Evolutionary conservation across 2,329 filamentous ascomycete genomes (phyloP), one percentile per base, ranked within the genome.

Genomic region (Exophiala sp.): DNA sequence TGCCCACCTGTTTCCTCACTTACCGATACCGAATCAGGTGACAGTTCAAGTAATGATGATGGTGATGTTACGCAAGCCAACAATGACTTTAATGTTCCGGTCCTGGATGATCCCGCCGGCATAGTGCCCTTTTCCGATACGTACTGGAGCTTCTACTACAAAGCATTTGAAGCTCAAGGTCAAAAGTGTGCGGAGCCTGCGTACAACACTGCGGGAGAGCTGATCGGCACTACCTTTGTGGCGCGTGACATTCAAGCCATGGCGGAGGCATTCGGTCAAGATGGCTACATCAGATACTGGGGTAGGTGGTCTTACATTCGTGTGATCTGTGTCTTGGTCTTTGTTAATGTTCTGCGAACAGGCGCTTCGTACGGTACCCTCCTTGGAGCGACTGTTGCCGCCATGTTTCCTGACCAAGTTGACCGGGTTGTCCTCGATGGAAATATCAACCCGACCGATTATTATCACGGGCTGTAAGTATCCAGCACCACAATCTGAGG

Each of bases 181-280:
- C 20, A 43, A 9, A 14, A 14, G 20, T 24, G n/a, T 32, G 21
- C 41, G n/a, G 21, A 24, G 41, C 21, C 20, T 43, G 11, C 12
- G 29, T 12, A 43, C n/a, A 8, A 43, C 20, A 12, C 3, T 18
- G 48, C 41, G 11, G 58, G 50, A 40, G 10, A 40, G 11, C 47
- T 55, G 2, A 32, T 61, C 11, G 73, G 76, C 8, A 78, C 74
- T 0, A 70, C 72, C 0, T 78, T 74, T 55, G 67, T 69, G 0
- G 76, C 70, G 0, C 63, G 75, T 33, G 77, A 80, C 52, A 65
- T 78, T 57, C 29, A 41, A 9, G 38, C 12, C 29, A 51, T 56
- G 16, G 42, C 48, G 20, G 49, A 52, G 12, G 49, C 43, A 29
- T 39, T 56, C 8, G 49, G 36, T 32, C 35, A 56, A 50, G 53